Base-by-base conservation (phyloP, 495 filamentous ascomycete species). In the Letharia columbiana region DNA sequence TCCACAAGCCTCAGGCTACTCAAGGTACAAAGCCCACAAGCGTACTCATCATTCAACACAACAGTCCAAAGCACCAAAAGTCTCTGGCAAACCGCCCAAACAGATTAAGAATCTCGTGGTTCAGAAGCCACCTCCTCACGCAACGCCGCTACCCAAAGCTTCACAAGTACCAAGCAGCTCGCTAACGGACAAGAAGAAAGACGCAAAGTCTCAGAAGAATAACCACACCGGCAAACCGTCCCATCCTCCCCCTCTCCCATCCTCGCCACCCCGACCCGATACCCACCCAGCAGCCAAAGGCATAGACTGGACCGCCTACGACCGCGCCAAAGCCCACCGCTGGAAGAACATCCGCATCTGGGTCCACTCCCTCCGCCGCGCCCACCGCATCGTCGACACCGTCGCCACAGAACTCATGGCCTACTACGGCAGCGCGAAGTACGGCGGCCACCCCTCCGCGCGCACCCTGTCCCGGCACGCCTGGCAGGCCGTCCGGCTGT, bases 21-120 rank as follows among this genome's bases (percentile, higher is more conserved):
- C 54, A 20, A 57, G 54, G 31, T n/a, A 57, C 33, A 57, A 57
- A 57, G 54, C 54, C 33, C 54, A 57, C 54, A 57, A 37, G 33
- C 31, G 33, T 37, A 9, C 31, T 39, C 54, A 57, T 33, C 13
- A 17, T 10, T n/a, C 54, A 57, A 35, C 13, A 57, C 54, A 20
- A 17, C 4, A 57, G 1, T 35, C 33, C 15, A 37, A 37, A 11
- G 33, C 11, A 1, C 33, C 33, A 57, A 37, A 7, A 35, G 28
- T 35, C 15, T 56, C 31, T 28, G 7, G 54, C 54, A 18, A 35
- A 7, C 33, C 33, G 15, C 31, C 54, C 54, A 57, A 56, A 37
- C 15, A 37, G 4, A 37, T 37, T 3, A 12, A 37, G 15, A 31
- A 52, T 23, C 23, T 17, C 49, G 23, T 1, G 10, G 11, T 5